Base-by-base conservation (phyloP, 2,329 filamentous ascomycete genomes). In the Stagonosporopsis rhizophila region DNA sequence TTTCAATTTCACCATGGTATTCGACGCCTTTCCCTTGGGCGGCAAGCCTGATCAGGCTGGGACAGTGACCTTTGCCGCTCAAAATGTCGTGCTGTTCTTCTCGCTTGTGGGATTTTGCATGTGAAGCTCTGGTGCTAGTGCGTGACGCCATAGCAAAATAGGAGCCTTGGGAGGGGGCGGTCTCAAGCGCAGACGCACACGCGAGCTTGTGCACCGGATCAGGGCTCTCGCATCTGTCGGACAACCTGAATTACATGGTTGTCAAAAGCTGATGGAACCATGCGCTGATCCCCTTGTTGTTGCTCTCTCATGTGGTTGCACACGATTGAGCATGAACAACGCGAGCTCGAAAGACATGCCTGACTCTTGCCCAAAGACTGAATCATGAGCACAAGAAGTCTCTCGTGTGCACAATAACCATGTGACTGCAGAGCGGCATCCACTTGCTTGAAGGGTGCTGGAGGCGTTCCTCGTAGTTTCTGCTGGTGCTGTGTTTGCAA, bases 41-140 rank as follows among this genome's bases (percentile, higher is more conserved):
- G 14, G 38, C 42, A 51, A 44, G 32, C 30, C 38, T 51, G 37
- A 32, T 32, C 47, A 44, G 12, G 22, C 46, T 45, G 23, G 46
- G 35, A 41, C 41, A 20, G 32, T 40, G 44, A 25, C 41, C 42
- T 38, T 19, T 45, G 20, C 20, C 17, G 22, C 27, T 45, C 17
- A 41, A 47, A 51, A 30, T 51, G 47, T 51, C 30, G 53, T 56
- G 53, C 47, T 44, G 41, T 37, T 23, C 53, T 27, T 25, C 44
- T 39, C 44, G 41, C 44, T 56, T 56, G 47, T 56, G 46, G 27
- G 35, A 40, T 40, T 46, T 52, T 52, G 52, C 53, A 56, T 51
- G 53, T 56, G 47, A 56, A 52, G 53, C 47, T 23, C 27, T 37
- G 34, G 34, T 37, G 34, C 35, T 38, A 38, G 35, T 38, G 35